Evolutionary conservation across 192 early-diverging fungal genomes (phyloP).

Genomic region (Coemansia interrupta): DNA sequence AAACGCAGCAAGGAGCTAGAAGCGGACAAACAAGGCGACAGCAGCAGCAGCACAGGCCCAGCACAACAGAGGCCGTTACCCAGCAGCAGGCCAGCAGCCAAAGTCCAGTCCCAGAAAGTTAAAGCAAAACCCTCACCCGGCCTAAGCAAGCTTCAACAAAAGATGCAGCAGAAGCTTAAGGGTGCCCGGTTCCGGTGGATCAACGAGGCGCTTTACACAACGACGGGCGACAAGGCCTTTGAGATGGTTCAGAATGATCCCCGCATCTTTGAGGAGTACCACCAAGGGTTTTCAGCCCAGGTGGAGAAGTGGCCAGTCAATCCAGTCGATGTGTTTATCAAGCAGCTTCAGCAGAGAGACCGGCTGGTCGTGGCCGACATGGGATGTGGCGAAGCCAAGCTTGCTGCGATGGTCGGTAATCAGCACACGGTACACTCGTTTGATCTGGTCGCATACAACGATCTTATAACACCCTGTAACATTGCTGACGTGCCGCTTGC

Average conservation of each 20-base stretch:
- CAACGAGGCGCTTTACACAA: constrained; percentile 94
- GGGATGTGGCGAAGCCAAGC: constrained; percentile 93
- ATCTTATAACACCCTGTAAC: constrained; percentile 84
- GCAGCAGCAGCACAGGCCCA: neutral
- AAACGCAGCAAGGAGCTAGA: constrained; percentile 5
- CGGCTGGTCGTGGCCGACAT: constrained; percentile 75
- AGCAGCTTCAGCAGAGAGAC: constrained; percentile 52
- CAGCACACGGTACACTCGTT: constrained; percentile 76
- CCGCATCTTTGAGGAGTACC: constrained; percentile 92
- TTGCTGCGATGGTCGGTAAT: constrained; percentile 65
- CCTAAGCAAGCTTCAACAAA: constrained; percentile 43
- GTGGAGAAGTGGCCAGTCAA: constrained; percentile 91
- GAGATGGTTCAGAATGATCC: constrained; percentile 78
- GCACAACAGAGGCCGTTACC: too few relatives aligned
- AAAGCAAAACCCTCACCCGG: neutral
- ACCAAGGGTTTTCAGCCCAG: constrained; percentile 88
- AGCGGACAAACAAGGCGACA: neutral
- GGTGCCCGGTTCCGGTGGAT: constrained; percentile 83
- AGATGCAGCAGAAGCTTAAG: constrained; percentile 72
- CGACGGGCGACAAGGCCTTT: constrained; percentile 68
- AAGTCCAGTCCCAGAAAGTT: neutral
- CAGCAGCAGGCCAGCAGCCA: neutral
- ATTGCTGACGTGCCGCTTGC: constrained; percentile 82
- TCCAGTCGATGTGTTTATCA: constrained; percentile 83
- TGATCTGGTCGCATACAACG: constrained; percentile 80